Evolutionary conservation across 257 asterid species (phyloP), one percentile per base, ranked within the genome.

Genomic region (Solanum commersonii): DNA sequence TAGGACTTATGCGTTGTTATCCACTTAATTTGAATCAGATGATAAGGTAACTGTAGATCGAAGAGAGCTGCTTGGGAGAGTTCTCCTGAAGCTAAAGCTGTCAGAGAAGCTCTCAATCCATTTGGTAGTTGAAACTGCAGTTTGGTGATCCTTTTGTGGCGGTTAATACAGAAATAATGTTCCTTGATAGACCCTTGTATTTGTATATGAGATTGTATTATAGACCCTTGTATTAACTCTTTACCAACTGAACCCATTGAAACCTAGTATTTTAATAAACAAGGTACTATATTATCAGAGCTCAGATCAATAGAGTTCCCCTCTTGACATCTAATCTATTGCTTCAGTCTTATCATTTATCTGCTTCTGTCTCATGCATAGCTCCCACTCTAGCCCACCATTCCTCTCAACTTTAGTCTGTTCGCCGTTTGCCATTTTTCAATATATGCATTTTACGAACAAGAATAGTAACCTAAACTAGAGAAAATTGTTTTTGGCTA

Each of bases 31-130:
- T 42, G 83, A 84, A 84, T 91, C 95, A 97, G 98, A 96, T 88
- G 99, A 97, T 88, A 96, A 93, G 87, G 98, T 95, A 78, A 93
- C 96, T 38, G 98, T 91, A 96, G 93, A 97, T 40, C 46, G 13
- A 42, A 93, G 91, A 92, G 95, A 90, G 97, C 95, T 85, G 97
- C 95, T 85, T 92, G 94, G 95, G 99, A 97, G 90, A 94, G 31
- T 56, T 89, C 94, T 6, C 93, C 96, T 11, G 98, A 97, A 95
- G 99, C 98, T 89, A 94, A 91, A 87, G 98, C 98, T 49, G 72
- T 89, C 22, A 93, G 98, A 92, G 98, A 96, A 6, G 98, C 98
- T 93, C 95, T 96, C 73, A 94, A 94, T 93, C 99, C 99, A 5
- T 42, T 42, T 44, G 56, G 0, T 44, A 44, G 52, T 44, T 13